phyloP scores from a whole-genome alignment of 2,329 filamentous ascomycete genomes.

The Ophiostoma sp. region DNA sequence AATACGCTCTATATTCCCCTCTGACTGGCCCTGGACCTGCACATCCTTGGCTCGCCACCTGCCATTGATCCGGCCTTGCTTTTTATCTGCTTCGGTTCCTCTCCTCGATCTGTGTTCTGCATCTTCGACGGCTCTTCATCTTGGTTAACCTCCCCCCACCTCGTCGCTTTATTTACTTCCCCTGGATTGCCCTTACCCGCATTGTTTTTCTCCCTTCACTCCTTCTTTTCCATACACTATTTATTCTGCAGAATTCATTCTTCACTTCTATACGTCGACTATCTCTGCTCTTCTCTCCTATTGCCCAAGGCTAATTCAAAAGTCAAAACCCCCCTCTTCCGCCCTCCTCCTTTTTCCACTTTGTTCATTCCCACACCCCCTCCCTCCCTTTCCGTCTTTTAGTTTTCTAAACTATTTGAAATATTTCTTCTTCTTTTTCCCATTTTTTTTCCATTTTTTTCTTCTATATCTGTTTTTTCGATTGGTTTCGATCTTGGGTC shows the following conservation, averaged over 20 bases:
- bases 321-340: not conserved
- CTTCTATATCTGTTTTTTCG: not conserved
- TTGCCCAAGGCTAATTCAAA: not conserved
- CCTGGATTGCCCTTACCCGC: not conserved
- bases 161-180: not conserved
- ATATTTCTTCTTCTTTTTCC: not conserved
- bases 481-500: not conserved
- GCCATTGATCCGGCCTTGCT: not conserved
- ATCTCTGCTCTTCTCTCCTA: not conserved
- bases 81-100: not conserved
- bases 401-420: not conserved
- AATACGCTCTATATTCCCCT: not conserved
- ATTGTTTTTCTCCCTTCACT: not conserved
- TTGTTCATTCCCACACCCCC: not conserved
- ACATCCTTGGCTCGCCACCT: not conserved
- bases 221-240: not conserved
- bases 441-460: not conserved
- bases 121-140: not conserved
- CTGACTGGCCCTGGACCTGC: not conserved
- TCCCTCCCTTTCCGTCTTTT: constrained; percentile 1
- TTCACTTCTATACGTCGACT: not conserved
- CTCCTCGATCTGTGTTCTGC: not conserved
- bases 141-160: not conserved
- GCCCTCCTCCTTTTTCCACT: constrained; percentile 6
- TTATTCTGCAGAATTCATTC: not conserved